These are phyloP conservation scores for Capsicum pubescens DNA, from an alignment of 257 asterid species.

Conservation along the genomic window DNA sequence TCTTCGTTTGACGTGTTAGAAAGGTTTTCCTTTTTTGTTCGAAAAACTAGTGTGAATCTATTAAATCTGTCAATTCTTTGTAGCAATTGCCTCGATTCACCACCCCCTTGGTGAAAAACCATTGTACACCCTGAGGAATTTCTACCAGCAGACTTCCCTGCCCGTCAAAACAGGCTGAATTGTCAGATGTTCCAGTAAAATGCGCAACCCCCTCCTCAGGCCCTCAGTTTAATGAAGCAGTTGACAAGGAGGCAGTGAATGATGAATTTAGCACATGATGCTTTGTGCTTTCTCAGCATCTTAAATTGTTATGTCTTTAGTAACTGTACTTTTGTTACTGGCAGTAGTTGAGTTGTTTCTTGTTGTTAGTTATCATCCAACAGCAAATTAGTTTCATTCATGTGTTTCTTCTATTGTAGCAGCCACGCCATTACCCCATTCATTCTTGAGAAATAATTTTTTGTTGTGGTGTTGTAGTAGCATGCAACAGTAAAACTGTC, in stretches of 20 bases:
- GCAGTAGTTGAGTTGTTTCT: neutral
- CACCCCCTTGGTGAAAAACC: neutral
- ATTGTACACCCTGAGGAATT: constrained; percentile 28
- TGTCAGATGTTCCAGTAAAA: constrained; percentile 41
- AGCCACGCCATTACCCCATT: no score
- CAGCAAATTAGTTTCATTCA: neutral
- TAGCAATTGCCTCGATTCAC: constrained; percentile 26
- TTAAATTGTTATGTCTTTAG: neutral
- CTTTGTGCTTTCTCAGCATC: neutral
- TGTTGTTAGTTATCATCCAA: neutral
- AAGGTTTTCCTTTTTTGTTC: constrained; percentile 12
- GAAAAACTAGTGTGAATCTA: constrained; percentile 55
- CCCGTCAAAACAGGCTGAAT: constrained; percentile 54
- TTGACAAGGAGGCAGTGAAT: constrained; percentile 29
- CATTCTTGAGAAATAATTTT: constrained; percentile 8
- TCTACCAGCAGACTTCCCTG: constrained; percentile 22
- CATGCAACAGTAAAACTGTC: neutral
- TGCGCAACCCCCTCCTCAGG: constrained; percentile 40
- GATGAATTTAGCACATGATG: constrained; percentile 33
- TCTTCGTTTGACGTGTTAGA: neutral
- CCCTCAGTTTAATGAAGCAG: constrained; percentile 61
- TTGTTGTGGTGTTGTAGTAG: neutral
- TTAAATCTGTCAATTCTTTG: constrained; percentile 25
- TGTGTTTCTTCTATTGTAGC: neutral
- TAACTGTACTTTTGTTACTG: neutral